Conservation (phyloP, 306 rosid genomes). For the Castanopsis chinensis region DNA sequence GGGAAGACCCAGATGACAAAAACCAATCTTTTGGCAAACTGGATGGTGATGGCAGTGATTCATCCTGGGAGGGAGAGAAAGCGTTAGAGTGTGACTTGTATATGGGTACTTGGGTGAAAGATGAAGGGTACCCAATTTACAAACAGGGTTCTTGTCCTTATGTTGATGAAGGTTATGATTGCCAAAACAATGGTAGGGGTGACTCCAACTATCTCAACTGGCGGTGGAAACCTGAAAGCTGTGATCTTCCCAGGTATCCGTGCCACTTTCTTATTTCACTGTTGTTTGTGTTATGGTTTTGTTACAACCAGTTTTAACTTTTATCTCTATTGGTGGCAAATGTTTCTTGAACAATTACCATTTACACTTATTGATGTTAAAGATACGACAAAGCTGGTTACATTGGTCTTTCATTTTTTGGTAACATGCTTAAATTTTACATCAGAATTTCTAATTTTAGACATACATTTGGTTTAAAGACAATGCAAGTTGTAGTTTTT, state of each 20-base stretch:
- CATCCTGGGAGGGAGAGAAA: constrained; percentile 2
- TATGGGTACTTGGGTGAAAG: constrained; percentile 78
- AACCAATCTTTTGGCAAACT: constrained; percentile 10
- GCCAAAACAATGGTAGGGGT: constrained; percentile 66
- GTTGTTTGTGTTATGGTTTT: neutral
- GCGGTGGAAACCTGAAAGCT: constrained; percentile 89
- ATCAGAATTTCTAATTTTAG: no score
- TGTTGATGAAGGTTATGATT: constrained; percentile 87
- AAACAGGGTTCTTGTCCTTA: constrained; percentile 80
- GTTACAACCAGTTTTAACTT: neutral
- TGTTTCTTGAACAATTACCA: neutral
- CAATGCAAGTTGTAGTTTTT: neutral
- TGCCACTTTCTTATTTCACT: neutral
- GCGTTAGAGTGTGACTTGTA: constrained; percentile 57
- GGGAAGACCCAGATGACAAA: neutral
- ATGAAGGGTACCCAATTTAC: constrained; percentile 68
- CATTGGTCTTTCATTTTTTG: no score
- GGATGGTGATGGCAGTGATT: constrained; percentile 24
- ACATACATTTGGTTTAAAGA: neutral
- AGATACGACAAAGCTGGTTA: neutral
- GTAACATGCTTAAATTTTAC: no score
- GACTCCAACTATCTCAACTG: constrained; percentile 70
- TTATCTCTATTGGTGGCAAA: neutral
- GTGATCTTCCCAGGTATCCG: constrained; percentile 83
- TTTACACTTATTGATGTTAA: neutral